Evolutionary conservation across 2,329 filamentous ascomycete species (phyloP).

Genomic region (Sporothrix humicola): DNA sequence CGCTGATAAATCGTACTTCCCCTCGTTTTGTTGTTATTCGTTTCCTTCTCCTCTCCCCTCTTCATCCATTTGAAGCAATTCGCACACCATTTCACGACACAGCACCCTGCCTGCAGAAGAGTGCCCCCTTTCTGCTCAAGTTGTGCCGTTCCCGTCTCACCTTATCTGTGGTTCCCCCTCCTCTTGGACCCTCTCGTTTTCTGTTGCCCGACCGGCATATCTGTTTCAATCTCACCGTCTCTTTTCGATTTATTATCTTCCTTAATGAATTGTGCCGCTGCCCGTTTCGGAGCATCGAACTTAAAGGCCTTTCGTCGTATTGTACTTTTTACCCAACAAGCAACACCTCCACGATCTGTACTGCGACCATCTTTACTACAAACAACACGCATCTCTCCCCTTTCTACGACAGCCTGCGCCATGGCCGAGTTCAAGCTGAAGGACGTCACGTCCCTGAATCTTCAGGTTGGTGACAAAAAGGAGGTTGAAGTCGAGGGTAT

Average conservation of each 20-base stretch:
- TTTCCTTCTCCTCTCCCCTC: background rate
- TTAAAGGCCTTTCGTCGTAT: background rate
- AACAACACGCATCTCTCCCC: conserved; percentile 18
- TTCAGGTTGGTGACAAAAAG: conserved; percentile 81
- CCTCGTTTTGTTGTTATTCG: background rate
- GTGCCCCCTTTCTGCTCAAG: background rate
- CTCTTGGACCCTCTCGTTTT: conserved; percentile 24
- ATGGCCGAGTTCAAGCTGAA: conserved; percentile 74
- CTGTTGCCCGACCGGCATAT: conserved; percentile 27
- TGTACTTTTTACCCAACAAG: background rate
- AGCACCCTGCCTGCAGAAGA: background rate
- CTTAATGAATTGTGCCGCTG: conserved; percentile 36
- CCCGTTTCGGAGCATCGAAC: conserved; percentile 19
- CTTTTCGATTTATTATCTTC: conserved; percentile 15
- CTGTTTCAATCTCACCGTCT: background rate
- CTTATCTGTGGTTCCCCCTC: background rate
- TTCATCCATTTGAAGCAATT: conserved; percentile 23
- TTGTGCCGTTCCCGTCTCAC: conserved; percentile 19
- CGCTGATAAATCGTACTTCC: conserved; percentile 27
- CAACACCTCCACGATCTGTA: conserved; percentile 30
- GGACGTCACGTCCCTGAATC: conserved; percentile 72
- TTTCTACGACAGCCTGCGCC: conserved; percentile 40
- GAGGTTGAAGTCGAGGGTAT: conserved; percentile 92
- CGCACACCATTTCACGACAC: conserved; percentile 19
- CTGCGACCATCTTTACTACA: conserved; percentile 33